Evolutionary conservation across 1,284 basidiomycete genomes (phyloP), one percentile per base, ranked within the genome.

Genomic region (Tilletia setariae): DNA sequence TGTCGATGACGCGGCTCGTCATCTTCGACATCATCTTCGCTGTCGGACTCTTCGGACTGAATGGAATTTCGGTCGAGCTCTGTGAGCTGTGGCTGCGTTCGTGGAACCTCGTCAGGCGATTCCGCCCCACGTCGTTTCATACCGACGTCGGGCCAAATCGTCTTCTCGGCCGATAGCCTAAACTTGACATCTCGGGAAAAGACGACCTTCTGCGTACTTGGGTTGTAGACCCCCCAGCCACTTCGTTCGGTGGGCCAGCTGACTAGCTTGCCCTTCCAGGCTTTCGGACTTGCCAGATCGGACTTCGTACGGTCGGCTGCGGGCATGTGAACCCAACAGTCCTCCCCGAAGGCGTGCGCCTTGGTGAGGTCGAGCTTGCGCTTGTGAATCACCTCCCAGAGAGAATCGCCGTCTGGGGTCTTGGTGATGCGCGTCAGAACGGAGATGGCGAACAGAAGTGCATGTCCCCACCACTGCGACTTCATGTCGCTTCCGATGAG

Each of bases 221-320:
- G 47, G n/a, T 49, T 49, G 47, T 49, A 49, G 47, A 49, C 19
- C 7, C 47, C 47, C 47, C 47, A 49, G n/a, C n/a, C n/a, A n/a
- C n/a, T n/a, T n/a, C n/a, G n/a, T n/a, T n/a, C n/a, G n/a, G n/a
- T n/a, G n/a, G n/a, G n/a, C n/a, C n/a, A n/a, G n/a, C n/a, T n/a
- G n/a, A n/a, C n/a, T n/a, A n/a, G n/a, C n/a, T n/a, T n/a, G n/a
- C n/a, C n/a, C n/a, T n/a, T n/a, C n/a, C n/a, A n/a, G n/a, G n/a
- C n/a, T n/a, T n/a, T n/a, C n/a, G n/a, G 47, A 49, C 47, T 49
- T 8, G 47, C 47, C n/a, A 11, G 47, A n/a, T 49, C 47, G 47
- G 47, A 49, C 47, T 49, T 49, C n/a, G 2, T 8, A 49, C 47
- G 47, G 47, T 49, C 47, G 47, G 47, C 47, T 49, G 47, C 47